Base-by-base conservation (phyloP, 202 grass and related monocot genomes). In the Setaria italica region DNA sequence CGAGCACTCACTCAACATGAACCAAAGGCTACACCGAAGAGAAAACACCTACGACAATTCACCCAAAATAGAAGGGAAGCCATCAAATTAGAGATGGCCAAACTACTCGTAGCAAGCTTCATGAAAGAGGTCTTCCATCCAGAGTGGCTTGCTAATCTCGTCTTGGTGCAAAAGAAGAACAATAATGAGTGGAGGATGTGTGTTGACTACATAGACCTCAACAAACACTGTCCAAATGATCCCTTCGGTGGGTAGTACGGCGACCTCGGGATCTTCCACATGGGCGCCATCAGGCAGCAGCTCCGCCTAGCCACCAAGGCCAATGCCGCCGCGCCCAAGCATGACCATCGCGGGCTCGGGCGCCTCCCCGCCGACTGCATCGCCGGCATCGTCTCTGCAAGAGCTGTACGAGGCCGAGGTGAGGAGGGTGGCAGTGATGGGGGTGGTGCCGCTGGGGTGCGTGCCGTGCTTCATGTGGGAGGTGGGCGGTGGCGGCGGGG, bases 361-460 rank as follows among this genome's bases (percentile, higher is more conserved):
- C 86, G 85, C 3, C 72, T 92, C 54, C 93, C 92, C 63, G 80
- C 85, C 34, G 79, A 82, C 33, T 86, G 89, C 85, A 42, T 95
- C 74, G 70, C 0, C 25, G 25, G 25, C 25, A 25, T 25, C 25
- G 25, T 25, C 25, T 25, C 25, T 25, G 75, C 84, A 89, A 85
- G 88, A 90, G 87, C 72, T 95, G 64, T 95, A 95, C 69, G 86
- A 95, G 77, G 93, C 76, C 0, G 90, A 74, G 20, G 90, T 66
- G 74, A 74, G 88, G 67, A 88, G 88, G 81, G 85, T 90, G 77
- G 90, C 86, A 35, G 90, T 95, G 78, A 74, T 95, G 56, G 93
- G 88, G 30, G 76, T 90, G 57, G 85, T 80, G 76, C 93, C 90
- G 70, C 84, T 95, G 10, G 93, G 93, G 45, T 95, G 93, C 90